Percentiles rank a stretch among this genome's conserved stretches.
Conservation (phyloP, 768 basidiomycete genomes). For the Cyclocybe aegerita region DNA sequence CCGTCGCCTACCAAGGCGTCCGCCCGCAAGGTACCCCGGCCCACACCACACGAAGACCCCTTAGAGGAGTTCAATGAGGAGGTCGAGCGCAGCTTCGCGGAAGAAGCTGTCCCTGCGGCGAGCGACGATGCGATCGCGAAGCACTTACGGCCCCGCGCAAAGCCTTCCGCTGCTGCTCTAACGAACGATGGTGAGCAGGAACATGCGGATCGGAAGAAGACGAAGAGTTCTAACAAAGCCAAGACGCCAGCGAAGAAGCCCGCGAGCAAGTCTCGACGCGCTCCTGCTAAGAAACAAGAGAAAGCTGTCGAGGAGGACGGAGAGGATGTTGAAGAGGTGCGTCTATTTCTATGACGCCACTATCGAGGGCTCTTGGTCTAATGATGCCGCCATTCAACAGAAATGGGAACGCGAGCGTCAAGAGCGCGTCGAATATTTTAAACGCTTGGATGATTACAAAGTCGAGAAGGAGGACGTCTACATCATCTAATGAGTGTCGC, state of each 20-base stretch:
- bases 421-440: slow-evolving; percentile 54
- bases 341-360: slow-evolving; percentile 2
- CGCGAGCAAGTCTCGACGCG: slow-evolving; percentile 9
- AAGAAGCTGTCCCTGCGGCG: slow-evolving; percentile 4
- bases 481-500: slow-evolving; percentile 39
- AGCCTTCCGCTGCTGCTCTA: neutral
- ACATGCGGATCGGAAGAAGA: slow-evolving; percentile 4
- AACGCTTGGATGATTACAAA: slow-evolving; percentile 48
- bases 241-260: slow-evolving; percentile 11
- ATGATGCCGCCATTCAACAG: slow-evolving; percentile 17
- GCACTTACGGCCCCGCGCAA: slow-evolving; percentile 17
- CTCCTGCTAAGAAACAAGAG: slow-evolving; percentile 8
- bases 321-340: slow-evolving; percentile 19
- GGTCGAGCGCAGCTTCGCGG: slow-evolving; percentile 14
- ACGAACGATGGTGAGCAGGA: neutral
- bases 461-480: slow-evolving; percentile 60
- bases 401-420: slow-evolving; percentile 46
- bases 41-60: slow-evolving; percentile 7
- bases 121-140: slow-evolving; percentile 5
- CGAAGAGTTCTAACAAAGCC: slow-evolving; percentile 7
- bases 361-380: neutral
- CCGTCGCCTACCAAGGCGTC: slow-evolving; percentile 36
- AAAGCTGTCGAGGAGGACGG: slow-evolving; percentile 12
- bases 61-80: slow-evolving; percentile 19
- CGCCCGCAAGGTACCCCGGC: slow-evolving; percentile 10